A percentile compares a stretch with the other conserved stretches of the same genome.
These are phyloP conservation scores for Cairneyella variabilis DNA, from an alignment of 495 filamentous ascomycete genomes.

Conservation along the genomic window DNA sequence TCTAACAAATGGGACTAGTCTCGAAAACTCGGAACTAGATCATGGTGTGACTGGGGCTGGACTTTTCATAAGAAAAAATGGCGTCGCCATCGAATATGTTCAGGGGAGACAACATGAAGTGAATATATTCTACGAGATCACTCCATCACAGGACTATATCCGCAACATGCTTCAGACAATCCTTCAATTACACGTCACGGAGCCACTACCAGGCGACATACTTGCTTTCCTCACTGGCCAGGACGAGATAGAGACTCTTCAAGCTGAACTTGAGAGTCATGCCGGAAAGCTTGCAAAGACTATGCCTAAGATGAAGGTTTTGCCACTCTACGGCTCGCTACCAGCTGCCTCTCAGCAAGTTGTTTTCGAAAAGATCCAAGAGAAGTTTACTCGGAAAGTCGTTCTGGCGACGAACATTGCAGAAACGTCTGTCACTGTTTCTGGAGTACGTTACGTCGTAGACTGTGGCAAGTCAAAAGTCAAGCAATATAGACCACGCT, in stretches of 20 bases:
- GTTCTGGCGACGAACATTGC: constrained; percentile 96
- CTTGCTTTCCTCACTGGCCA: constrained; percentile 92
- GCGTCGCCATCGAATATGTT: constrained; percentile 61
- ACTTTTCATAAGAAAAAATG: not conserved
- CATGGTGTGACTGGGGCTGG: not conserved
- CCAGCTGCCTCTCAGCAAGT: constrained; percentile 72
- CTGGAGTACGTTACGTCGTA: constrained; percentile 86
- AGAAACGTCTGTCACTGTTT: constrained; percentile 94
- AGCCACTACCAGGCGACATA: constrained; percentile 90
- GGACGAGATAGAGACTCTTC: constrained; percentile 82
- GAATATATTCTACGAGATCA: constrained; percentile 68
- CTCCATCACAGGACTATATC: constrained; percentile 77
- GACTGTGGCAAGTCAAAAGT: constrained; percentile 94
- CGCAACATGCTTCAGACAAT: constrained; percentile 76
- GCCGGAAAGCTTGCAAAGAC: constrained; percentile 63
- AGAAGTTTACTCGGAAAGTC: constrained; percentile 73
- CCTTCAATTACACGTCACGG: constrained; percentile 83
- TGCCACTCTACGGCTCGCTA: constrained; percentile 48
- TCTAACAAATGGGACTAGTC: not conserved
- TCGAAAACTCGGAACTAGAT: not conserved
- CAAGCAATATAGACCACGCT: constrained; percentile 80
- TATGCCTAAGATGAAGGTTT: constrained; percentile 63
- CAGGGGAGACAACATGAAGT: constrained; percentile 89
- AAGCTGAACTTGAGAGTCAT: constrained; percentile 77
- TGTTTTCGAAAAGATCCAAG: constrained; percentile 75